Evolutionary conservation across 495 filamentous ascomycete genomes (phyloP).

Genomic region (Penicillium robsamsonii): DNA sequence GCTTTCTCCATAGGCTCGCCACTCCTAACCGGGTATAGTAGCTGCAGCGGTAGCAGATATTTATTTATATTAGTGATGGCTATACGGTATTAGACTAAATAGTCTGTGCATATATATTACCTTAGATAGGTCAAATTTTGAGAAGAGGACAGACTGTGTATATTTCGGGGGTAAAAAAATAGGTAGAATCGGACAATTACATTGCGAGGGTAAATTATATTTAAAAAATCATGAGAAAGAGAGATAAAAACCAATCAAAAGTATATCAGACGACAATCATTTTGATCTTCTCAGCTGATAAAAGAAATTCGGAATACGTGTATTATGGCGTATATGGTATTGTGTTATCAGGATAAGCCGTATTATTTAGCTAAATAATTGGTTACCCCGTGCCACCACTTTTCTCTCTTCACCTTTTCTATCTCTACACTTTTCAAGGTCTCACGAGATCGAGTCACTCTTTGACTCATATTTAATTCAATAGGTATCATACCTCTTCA

Average conservation of each 20-base stretch:
- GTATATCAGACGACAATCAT: conserved; percentile 7
- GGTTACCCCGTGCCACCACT: conserved; percentile 31
- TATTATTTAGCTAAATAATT: conserved; percentile 31
- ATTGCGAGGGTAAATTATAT: neutral
- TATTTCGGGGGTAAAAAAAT: neutral
- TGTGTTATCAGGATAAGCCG: conserved; percentile 23
- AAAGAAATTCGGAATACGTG: neutral
- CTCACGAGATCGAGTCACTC: neutral
- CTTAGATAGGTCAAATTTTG: conserved; percentile 8
- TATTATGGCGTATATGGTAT: conserved; percentile 10
- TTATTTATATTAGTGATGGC: conserved; percentile 8
- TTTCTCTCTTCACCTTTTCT: conserved; percentile 10
- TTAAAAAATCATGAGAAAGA: neutral
- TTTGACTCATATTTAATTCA: conserved; percentile 14
- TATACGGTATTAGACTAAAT: conserved; percentile 8
- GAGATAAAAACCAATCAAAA: conserved; percentile 6
- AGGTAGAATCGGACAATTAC: neutral
- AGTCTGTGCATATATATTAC: conserved; percentile 1
- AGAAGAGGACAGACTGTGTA: neutral
- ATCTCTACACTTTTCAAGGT: conserved; percentile 6
- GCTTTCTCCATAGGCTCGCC: conserved; percentile 12
- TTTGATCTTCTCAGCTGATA: conserved; percentile 7
- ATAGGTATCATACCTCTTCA: conserved; percentile 9
- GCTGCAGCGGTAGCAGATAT: conserved; percentile 5
- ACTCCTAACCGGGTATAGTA: conserved; percentile 11